Evolutionary conservation across 2,329 filamentous ascomycete genomes (phyloP), one percentile per base, ranked within the genome.

Genomic region (Fusarium albidum): DNA sequence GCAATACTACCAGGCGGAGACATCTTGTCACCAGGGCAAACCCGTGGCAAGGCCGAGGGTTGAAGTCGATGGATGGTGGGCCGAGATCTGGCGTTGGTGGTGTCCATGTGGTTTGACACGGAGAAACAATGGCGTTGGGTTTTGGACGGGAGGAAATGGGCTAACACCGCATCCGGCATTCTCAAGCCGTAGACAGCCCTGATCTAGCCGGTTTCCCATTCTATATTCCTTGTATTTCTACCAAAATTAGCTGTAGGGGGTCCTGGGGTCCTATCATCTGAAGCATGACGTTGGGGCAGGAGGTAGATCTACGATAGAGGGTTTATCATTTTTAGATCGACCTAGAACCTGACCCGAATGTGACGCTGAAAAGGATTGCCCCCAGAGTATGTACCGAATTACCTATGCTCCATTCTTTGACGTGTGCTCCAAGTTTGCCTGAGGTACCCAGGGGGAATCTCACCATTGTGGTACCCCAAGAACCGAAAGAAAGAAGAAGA

Each of bases 101-200:
- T 63, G 45, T 63, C 57, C 34, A 49, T 29, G 55, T 63, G 59
- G 59, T 49, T 63, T 61, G 44, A 61, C 33, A 44, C 29, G 25
- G 51, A 32, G 43, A 55, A 59, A 52, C 25, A 61, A 43, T 55
- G 59, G 59, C 59, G 59, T 63, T 57, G 29, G 52, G 28, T 31
- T 44, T 32, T 53, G 47, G 51, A 49, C 17, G 26, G n/a, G 21
- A 17, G 17, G 39, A 37, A 11, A 49, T 50, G 34, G 48, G 61
- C 39, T 39, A 55, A 55, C 31, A 37, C 58, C 43, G 38, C 35
- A 62, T 61, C 42, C 45, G 58, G 58, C 54, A 55, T 42, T 34
- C 17, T 13, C 52, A 32, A 25, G 35, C 35, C 21, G 45, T 41
- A 49, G 31, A 45, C 33, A 41, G 58, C 45, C 26, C 44, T 43